A percentile compares a stretch with the other conserved stretches of the same genome.
These are phyloP conservation scores for Persicaria maculosa DNA, from an alignment of 148 eudicot genomes.

Conservation along the genomic window DNA sequence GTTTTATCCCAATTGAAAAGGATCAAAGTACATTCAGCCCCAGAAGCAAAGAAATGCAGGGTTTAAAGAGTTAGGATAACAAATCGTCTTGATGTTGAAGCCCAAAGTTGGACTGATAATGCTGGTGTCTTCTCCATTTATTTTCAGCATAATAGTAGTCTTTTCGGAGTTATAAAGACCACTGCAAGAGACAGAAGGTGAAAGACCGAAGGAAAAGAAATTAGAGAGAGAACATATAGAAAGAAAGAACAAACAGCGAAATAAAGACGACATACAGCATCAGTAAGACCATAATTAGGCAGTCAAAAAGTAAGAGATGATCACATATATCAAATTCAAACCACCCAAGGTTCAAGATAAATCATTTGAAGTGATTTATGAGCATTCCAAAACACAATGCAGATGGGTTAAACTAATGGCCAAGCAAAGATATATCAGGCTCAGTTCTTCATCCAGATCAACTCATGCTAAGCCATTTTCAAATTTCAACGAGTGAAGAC, in stretches of 20 bases:
- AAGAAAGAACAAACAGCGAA: not conserved
- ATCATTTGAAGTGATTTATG: too few relatives aligned
- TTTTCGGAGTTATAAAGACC: slow-evolving; percentile 92
- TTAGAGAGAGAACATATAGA: not conserved
- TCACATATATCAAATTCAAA: too few relatives aligned
- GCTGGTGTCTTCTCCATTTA: slow-evolving; percentile 82
- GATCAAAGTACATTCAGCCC: not conserved
- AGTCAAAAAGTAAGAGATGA: too few relatives aligned
- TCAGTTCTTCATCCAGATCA: too few relatives aligned
- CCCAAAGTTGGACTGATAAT: slow-evolving; percentile 83
- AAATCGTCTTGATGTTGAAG: slow-evolving; percentile 83
- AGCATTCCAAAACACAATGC: too few relatives aligned
- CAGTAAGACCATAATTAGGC: slow-evolving; percentile 22
- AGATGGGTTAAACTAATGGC: too few relatives aligned
- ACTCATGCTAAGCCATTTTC: too few relatives aligned
- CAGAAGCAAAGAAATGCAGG: not conserved
- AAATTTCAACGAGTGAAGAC: too few relatives aligned
- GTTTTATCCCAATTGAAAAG: not conserved
- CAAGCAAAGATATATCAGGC: too few relatives aligned
- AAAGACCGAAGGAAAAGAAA: not conserved
- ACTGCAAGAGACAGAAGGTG: slow-evolving; percentile 22
- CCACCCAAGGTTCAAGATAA: too few relatives aligned
- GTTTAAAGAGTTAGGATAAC: slow-evolving; percentile 34
- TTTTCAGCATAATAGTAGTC: slow-evolving; percentile 82
- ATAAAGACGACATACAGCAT: slow-evolving; percentile 66